Base-by-base conservation (phyloP, 148 eudicot genomes). In the Rheum nobile region DNA sequence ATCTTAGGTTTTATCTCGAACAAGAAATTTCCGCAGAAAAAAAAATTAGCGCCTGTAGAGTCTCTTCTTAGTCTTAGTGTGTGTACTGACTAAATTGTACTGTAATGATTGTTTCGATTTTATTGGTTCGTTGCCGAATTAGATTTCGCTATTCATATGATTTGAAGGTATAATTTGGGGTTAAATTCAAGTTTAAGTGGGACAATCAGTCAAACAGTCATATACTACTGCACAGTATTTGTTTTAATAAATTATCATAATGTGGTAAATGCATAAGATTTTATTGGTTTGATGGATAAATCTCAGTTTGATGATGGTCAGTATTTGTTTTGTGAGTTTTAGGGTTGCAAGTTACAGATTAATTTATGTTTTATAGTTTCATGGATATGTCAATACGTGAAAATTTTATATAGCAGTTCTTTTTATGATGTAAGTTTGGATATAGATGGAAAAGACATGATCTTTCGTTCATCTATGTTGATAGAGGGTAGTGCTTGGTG, bases 1-100 rank as follows among this genome's bases (percentile, higher is more conserved):
- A 74, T 6, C 21, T 26, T 57, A 65, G 70, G 41, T 32, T 61
- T 61, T 61, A 61, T 61, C 67, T 61, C 35, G 37, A 61, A 61
- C 19, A 14, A 28, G 35, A 13, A 61, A 29, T 29, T 35, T 48
- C 37, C 46, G 9, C 29, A 21, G 3, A 19, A 16, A 17, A 4
- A 68, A 39, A 22, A 39, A 14, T 39, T 22, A 8, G 34, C 48
- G 43, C 21, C 34, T 71, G 26, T 41, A 43, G 28, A 41, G 6
- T 38, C 50, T 22, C 1, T 8, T 19, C 22, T 19, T 28, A n/a
- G 14, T n/a, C 19, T 19, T 35, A n/a, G n/a, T 69, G 22, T 7
- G 46, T 69, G 29, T 22, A 39, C 29, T n/a, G 50, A 22, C 41
- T 68, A 31, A 43, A 22, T 22, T 22, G 34, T 38, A n/a, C 9